These are phyloP conservation scores for Clitopilus hobsonii DNA, from an alignment of 768 basidiomycete species.

Conservation along the genomic window DNA sequence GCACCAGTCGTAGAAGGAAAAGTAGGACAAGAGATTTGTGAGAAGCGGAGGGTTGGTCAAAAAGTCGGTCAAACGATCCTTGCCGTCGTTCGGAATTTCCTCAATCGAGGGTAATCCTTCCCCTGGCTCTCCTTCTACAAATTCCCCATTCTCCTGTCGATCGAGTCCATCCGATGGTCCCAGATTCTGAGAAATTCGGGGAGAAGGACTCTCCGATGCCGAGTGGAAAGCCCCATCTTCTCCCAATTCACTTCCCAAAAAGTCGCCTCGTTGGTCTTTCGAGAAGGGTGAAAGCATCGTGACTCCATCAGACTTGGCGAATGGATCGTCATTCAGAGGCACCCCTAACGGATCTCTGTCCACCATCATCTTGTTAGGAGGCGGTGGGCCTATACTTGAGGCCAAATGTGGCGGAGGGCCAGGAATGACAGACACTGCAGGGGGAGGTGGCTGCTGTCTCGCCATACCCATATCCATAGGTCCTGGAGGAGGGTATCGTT, in stretches of 20 bases:
- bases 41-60: slow-evolving; percentile 51
- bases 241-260: not conserved
- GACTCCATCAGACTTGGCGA: slow-evolving; percentile 52
- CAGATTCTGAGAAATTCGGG: not conserved
- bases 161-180: not conserved
- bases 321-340: slow-evolving; percentile 47
- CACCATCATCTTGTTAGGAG: not conserved
- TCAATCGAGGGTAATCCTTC: not conserved
- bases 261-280: not conserved
- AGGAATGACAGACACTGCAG: not conserved
- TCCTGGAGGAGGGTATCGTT: not conserved
- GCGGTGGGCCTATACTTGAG: not conserved
- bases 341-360: slow-evolving; percentile 20
- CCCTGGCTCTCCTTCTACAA: not conserved
- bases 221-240: slow-evolving; percentile 8
- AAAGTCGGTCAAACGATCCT: slow-evolving; percentile 41
- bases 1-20: slow-evolving; percentile 75
- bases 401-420: not conserved
- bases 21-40: slow-evolving; percentile 45
- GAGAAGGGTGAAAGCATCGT: slow-evolving; percentile 32
- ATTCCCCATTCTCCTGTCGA: not conserved
- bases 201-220: slow-evolving; percentile 1
- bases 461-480: not conserved
- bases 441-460: not conserved
- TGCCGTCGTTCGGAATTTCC: slow-evolving; percentile 10